phyloP scores from a whole-genome alignment of 305 asterid species.

The Solanum hybrid region DNA sequence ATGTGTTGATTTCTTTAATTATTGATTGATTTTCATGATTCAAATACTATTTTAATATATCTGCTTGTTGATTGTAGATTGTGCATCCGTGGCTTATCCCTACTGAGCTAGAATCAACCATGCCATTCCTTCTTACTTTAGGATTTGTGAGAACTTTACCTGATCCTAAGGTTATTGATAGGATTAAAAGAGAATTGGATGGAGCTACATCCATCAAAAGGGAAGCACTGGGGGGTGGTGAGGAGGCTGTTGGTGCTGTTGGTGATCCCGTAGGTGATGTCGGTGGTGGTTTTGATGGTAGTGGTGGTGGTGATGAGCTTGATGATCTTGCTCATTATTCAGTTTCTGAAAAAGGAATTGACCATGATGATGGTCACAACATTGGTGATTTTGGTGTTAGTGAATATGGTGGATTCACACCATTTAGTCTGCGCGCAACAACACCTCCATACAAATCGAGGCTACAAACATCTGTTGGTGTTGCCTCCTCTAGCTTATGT shows the following conservation, averaged over 20 bases:
- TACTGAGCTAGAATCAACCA: background rate
- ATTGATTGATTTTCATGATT: background rate
- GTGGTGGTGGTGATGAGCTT: background rate
- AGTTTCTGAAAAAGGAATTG: background rate
- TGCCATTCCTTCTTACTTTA: background rate
- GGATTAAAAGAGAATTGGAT: background rate
- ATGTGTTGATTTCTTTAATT: background rate
- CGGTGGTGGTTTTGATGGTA: background rate
- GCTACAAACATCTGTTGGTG: background rate
- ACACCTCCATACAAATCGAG: background rate
- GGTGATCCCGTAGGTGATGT: background rate
- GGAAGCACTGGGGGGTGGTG: background rate
- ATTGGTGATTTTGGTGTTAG: background rate
- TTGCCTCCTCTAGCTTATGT: background rate
- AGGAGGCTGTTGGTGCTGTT: background rate
- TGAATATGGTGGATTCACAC: background rate
- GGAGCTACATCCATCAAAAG: background rate
- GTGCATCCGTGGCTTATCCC: background rate
- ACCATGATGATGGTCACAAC: background rate
- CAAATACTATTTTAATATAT: background rate
- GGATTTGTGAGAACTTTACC: background rate
- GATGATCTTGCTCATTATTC: background rate
- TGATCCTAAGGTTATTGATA: background rate
- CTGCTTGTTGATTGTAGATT: background rate
- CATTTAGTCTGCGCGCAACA: background rate